Evolutionary conservation across 2,329 filamentous ascomycete genomes (phyloP).

Genomic region (Nigrospora sphaerica): DNA sequence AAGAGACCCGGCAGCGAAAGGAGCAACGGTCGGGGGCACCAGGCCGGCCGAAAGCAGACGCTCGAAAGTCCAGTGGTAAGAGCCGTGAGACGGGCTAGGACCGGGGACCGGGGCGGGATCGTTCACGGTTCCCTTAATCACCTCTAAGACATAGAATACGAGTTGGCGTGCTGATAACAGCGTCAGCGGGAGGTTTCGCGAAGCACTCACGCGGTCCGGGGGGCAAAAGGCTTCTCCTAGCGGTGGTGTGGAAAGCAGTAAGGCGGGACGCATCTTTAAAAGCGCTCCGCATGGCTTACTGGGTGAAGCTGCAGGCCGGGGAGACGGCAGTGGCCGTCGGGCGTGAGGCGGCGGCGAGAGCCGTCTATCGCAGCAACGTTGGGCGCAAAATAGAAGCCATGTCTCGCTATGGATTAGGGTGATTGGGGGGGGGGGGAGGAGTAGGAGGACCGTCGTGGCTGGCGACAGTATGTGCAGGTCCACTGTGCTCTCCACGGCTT

Average conservation of each 20-base stretch:
- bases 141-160: conserved; percentile 42
- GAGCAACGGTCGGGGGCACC: conserved; percentile 79
- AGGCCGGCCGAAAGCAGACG: conserved; percentile 74
- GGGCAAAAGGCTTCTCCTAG: conserved; percentile 69
- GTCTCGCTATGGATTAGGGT: background rate
- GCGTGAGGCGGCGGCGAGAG: conserved; percentile 32
- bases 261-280: conserved; percentile 41
- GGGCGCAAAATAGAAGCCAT: conserved; percentile 54
- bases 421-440: too few species aligned
- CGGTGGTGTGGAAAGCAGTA: conserved; percentile 82
- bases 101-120: conserved; percentile 72
- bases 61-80: conserved; percentile 98
- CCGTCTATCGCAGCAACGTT: conserved; percentile 46
- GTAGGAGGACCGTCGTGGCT: too few species aligned
- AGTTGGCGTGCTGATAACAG: conserved; percentile 30
- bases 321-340: conserved; percentile 23
- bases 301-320: conserved; percentile 21
- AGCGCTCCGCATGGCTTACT: conserved; percentile 18
- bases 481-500: too few species aligned
- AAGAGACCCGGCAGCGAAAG: conserved; percentile 85
- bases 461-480: too few species aligned
- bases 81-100: conserved; percentile 73
- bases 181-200: background rate
- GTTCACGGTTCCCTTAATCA: conserved; percentile 76
- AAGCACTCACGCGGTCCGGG: conserved; percentile 70